A percentile compares a stretch with the other conserved stretches of the same genome.
Conservation (phyloP, 768 basidiomycete genomes). For the Auriscalpium microsporum region DNA sequence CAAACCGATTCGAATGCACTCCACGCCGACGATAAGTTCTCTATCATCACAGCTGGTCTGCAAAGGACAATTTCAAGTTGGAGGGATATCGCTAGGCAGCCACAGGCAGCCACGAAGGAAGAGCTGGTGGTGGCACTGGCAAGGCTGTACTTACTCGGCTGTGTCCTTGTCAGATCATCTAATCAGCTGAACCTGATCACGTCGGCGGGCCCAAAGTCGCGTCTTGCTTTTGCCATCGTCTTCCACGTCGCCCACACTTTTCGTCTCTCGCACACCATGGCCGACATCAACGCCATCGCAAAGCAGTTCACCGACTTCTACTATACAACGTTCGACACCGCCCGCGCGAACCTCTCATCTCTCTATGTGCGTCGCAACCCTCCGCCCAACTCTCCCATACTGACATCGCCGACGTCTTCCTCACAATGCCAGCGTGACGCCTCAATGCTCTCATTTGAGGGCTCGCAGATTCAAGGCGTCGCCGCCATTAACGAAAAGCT, state of each 20-base stretch:
- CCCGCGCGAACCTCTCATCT: constrained; percentile 43
- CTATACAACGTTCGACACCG: constrained; percentile 66
- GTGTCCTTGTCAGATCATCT: neutral
- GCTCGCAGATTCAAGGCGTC: constrained; percentile 44
- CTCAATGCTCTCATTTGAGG: constrained; percentile 88
- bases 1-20: no score
- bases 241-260: constrained; percentile 14
- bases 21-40: no score
- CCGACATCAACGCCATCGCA: constrained; percentile 67
- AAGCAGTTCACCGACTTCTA: constrained; percentile 77
- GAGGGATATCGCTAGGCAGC: no score
- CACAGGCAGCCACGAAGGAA: no score
- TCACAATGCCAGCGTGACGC: constrained; percentile 47
- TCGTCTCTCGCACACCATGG: constrained; percentile 36
- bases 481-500: constrained; percentile 63
- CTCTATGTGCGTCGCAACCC: constrained; percentile 66
- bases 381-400: constrained; percentile 21
- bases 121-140: neutral
- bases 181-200: neutral
- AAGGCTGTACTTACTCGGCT: no score
- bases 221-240: constrained; percentile 6
- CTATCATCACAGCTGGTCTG: no score
- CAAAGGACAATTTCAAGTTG: no score
- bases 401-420: neutral
- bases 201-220: neutral